Percentiles rank a stretch among this genome's conserved stretches.
Evolutionary conservation across 1,139 yeast species (phyloP).

Genomic region (Lodderomyces pseudojiufengensis): DNA sequence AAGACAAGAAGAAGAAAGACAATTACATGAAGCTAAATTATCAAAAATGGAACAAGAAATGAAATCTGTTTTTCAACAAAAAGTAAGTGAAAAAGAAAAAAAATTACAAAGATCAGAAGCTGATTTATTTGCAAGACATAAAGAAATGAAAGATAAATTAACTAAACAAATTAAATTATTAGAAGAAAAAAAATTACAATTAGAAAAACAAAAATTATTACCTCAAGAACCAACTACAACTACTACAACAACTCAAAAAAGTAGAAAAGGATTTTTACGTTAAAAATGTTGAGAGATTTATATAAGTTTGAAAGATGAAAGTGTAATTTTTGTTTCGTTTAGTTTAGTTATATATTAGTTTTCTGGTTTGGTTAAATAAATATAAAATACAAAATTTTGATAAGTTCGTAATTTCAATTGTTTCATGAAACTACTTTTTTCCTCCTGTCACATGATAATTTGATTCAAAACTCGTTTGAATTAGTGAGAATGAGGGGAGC

Average conservation of each 20-base stretch:
- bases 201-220: conserved; percentile 66
- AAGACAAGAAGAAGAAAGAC: conserved; percentile 91
- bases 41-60: conserved; percentile 95
- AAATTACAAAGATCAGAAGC: conserved; percentile 96
- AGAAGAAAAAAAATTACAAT: conserved; percentile 84
- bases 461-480: no score
- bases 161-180: conserved; percentile 82
- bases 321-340: neutral
- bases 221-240: conserved; percentile 52
- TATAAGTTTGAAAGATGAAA: neutral
- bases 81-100: conserved; percentile 95
- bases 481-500: no score
- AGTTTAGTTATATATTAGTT: no score
- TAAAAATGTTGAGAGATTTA: conserved; percentile 16
- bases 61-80: conserved; percentile 95
- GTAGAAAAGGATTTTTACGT: conserved; percentile 56
- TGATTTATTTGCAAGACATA: conserved; percentile 91
- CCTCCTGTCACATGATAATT: no score
- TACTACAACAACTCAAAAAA: conserved; percentile 40
- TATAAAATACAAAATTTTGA: no score
- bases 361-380: no score
- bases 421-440: no score
- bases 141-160: conserved; percentile 94
- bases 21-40: conserved; percentile 88
- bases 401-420: no score